Evolutionary conservation across 257 asterid genomes (phyloP).

Genomic region (Solanum phureja): DNA sequence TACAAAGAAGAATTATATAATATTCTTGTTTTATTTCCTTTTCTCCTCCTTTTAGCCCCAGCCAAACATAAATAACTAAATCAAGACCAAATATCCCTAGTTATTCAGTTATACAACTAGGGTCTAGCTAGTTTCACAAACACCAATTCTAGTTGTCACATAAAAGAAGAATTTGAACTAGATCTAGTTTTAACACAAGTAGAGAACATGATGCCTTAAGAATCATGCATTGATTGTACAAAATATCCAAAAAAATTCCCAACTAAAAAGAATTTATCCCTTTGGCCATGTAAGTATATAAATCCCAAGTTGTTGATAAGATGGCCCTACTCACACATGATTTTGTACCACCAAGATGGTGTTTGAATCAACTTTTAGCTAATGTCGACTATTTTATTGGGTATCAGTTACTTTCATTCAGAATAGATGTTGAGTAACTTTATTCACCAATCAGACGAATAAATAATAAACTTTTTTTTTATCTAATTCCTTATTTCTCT

Average conservation of each 20-base stretch:
- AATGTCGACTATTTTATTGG: neutral
- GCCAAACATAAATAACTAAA: neutral
- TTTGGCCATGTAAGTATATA: neutral
- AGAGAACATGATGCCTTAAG: slow-evolving; percentile 8
- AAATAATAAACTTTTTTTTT: neutral
- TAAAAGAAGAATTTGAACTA: neutral
- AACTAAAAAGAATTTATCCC: neutral
- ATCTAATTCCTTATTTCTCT: neutral
- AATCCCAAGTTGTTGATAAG: slow-evolving; percentile 3
- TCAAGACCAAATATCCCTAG: neutral
- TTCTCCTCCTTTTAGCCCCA: neutral
- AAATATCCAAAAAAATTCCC: neutral
- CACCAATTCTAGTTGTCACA: neutral
- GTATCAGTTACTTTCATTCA: neutral
- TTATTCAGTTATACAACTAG: neutral
- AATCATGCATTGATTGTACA: slow-evolving; percentile 5
- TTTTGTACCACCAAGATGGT: neutral
- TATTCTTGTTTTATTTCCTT: neutral
- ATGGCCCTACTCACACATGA: slow-evolving; percentile 11
- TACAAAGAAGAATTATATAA: neutral
- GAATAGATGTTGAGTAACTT: neutral
- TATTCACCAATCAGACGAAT: neutral
- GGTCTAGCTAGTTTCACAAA: neutral
- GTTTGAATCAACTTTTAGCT: neutral
- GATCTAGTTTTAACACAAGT: neutral